Conservation (phyloP, 305 asterid genomes). For the Fraxinus sp. region DNA sequence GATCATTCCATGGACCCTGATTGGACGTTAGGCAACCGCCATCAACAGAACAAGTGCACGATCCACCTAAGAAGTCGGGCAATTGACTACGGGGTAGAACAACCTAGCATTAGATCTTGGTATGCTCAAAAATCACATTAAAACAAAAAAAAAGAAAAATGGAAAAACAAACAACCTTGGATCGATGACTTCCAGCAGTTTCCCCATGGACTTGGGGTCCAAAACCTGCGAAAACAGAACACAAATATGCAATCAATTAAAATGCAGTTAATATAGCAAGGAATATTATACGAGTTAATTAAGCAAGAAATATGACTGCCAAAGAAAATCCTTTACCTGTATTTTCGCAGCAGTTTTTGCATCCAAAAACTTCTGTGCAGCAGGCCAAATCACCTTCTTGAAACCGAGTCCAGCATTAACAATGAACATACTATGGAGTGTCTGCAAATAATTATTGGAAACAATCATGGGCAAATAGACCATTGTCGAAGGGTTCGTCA, state of each 20-base stretch:
- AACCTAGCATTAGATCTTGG: slow-evolving; percentile 24
- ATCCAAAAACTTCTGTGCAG: slow-evolving; percentile 84
- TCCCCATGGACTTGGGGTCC: slow-evolving; percentile 70
- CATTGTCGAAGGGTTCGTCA: slow-evolving; percentile 13
- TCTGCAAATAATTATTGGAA: slow-evolving; percentile 47
- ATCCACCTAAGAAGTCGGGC: slow-evolving; percentile 94
- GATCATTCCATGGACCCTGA: slow-evolving; percentile 97
- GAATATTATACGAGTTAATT: not conserved
- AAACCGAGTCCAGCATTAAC: slow-evolving; percentile 93
- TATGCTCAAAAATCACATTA: slow-evolving; percentile 20
- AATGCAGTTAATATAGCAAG: not conserved
- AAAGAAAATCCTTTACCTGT: slow-evolving; percentile 46
- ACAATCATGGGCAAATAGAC: slow-evolving; percentile 13
- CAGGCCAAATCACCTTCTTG: slow-evolving; percentile 95
- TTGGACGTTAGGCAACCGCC: slow-evolving; percentile 92
- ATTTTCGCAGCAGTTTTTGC: slow-evolving; percentile 76
- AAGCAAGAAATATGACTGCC: slow-evolving; percentile 15
- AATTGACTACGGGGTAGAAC: slow-evolving; percentile 61
- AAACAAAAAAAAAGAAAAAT: slow-evolving; percentile 1
- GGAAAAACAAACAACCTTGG: slow-evolving; percentile 51
- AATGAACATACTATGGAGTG: slow-evolving; percentile 77
- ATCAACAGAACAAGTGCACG: slow-evolving; percentile 74
- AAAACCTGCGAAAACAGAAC: slow-evolving; percentile 53
- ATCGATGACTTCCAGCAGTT: slow-evolving; percentile 76
- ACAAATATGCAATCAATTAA: slow-evolving; percentile 23